Evolutionary conservation across 2,329 filamentous ascomycete genomes (phyloP), one percentile per base, ranked within the genome.

Genomic region (Malbranchea zuffiana): DNA sequence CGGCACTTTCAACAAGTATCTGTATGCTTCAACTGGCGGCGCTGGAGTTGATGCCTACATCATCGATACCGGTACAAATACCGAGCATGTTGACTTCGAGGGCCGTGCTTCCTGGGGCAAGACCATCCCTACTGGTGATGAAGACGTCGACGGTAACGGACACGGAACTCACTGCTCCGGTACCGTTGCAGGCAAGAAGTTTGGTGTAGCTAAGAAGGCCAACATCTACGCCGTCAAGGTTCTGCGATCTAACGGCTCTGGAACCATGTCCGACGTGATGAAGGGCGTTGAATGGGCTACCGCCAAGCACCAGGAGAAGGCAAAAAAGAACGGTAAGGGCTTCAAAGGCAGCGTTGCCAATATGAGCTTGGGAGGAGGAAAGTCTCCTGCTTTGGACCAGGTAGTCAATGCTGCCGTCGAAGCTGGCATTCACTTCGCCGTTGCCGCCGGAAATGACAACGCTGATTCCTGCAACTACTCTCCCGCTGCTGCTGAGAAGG

Each of bases 321-420:
- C 80, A 51, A 74, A 80, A 62, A 86, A 92, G 71, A 78, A 78
- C 66, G 82, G 67, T 57, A 82, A 96, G 81, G 82, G 82, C 61
- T 96, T 95, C 81, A 96, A 96, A 80, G 90, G 90, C 59, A 94
- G 85, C 48, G 82, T 88, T 57, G 90, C 92, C 70, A 98, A 98
- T 78, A 98, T 98, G 90, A 92, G 83, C 57, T 81, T 98, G 41
- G 90, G 90, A 57, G 90, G 90, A 69, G 90, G 90, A 72, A 96
- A 95, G 74, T 95, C 88, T 44, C 74, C 77, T 49, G 80, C 86
- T 55, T 79, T 98, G 39, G 90, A 98, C 59, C 74, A 81, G 49
- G 85, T 86, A 50, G 88, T 96, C 50, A 90, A 96, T 62, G 88
- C 88, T 48, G 88, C 88, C 47, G 88, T 96, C 52, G 74, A 80